Percentiles rank a stretch among this genome's conserved stretches.
phyloP scores from a whole-genome alignment of 805 yeast species.

The Isabelozyma pseudorhagii region DNA sequence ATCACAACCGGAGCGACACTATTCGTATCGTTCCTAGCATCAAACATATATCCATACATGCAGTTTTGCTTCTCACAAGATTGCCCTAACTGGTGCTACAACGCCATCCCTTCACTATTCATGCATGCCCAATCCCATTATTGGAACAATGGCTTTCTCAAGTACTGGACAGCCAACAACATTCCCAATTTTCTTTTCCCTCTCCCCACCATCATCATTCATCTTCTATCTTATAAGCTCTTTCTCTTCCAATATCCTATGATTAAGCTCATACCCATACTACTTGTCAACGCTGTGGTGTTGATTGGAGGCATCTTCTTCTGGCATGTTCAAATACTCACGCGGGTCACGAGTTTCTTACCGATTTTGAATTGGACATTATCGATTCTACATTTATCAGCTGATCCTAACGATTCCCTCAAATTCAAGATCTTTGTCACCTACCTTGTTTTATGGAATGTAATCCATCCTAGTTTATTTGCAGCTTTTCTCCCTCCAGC shows the following conservation, averaged over 20 bases:
- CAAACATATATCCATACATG: constrained; percentile 53
- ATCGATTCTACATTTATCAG: constrained; percentile 27
- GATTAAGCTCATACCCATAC: constrained; percentile 33
- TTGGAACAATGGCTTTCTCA: constrained; percentile 82
- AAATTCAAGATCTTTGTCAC: constrained; percentile 11
- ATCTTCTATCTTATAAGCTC: constrained; percentile 37
- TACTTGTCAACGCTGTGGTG: constrained; percentile 41
- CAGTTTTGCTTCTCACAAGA: constrained; percentile 45
- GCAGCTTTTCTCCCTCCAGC: constrained; percentile 94
- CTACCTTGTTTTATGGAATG: constrained; percentile 60
- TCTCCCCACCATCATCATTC: constrained; percentile 56
- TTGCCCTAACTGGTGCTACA: constrained; percentile 73
- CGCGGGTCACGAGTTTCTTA: constrained; percentile 71
- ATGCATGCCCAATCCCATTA: constrained; percentile 72
- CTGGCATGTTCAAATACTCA: constrained; percentile 86
- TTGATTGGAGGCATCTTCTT: constrained; percentile 50
- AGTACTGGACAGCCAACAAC: constrained; percentile 80
- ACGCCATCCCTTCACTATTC: constrained; percentile 56
- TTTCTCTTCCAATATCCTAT: constrained; percentile 35
- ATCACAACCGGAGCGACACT: constrained; percentile 57
- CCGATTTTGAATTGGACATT: constrained; percentile 77
- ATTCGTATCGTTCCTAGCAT: constrained; percentile 40
- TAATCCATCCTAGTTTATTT: constrained; percentile 68
- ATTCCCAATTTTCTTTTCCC: constrained; percentile 81
- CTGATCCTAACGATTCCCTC: not conserved